Conservation (phyloP, 2,329 filamentous ascomycete genomes). For the Hypomyces rosellus region DNA sequence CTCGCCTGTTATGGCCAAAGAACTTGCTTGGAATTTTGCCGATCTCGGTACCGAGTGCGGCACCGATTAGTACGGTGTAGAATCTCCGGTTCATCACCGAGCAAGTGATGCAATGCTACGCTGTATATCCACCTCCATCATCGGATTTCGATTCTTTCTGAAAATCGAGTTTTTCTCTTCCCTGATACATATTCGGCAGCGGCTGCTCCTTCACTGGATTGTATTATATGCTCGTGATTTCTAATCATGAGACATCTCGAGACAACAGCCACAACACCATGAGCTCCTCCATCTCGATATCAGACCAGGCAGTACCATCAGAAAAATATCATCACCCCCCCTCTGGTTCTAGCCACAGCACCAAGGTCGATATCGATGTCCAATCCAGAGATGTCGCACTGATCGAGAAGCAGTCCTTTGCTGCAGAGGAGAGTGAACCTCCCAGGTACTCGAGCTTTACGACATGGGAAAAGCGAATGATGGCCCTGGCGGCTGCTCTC, state of each 20-base stretch:
- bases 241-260: no score
- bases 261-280: no score
- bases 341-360: no score
- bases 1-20: not conserved
- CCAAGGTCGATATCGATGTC: no score
- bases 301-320: no score
- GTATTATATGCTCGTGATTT: no score
- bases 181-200: no score
- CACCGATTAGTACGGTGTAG: slow-evolving; percentile 1
- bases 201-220: no score
- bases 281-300: no score
- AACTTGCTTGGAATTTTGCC: slow-evolving; percentile 8
- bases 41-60: slow-evolving; percentile 20
- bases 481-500: slow-evolving; percentile 33
- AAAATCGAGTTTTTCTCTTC: no score
- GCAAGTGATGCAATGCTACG: not conserved
- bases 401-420: slow-evolving; percentile 14
- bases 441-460: slow-evolving; percentile 33
- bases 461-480: slow-evolving; percentile 32
- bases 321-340: no score
- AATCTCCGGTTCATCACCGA: not conserved
- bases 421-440: slow-evolving; percentile 1
- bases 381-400: not conserved
- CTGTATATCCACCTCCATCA: not conserved
- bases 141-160: no score